Base-by-base conservation (phyloP, 495 filamentous ascomycete genomes). In the Usnea hakonensis region DNA sequence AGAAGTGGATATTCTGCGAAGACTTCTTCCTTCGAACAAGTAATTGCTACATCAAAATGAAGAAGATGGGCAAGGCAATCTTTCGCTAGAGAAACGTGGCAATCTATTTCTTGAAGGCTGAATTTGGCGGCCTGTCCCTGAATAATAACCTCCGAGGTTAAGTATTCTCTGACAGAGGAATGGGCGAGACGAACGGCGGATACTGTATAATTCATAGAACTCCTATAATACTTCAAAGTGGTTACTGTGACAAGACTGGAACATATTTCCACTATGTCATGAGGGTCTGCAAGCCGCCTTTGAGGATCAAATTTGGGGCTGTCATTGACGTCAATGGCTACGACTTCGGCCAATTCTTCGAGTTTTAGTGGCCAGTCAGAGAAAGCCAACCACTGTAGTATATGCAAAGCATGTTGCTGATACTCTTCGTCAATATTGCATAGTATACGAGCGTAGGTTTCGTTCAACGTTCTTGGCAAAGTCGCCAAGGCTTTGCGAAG, bases 381-480 rank as follows among this genome's bases (percentile, higher is more conserved):
- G 58, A 57, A 71, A 5, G 67, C 55, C 35, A 77, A 55, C 60
- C 70, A 76, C 41, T 73, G 71, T 0, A 78, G 61, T 35, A 71
- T 55, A 37, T 55, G 69, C 10, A 69, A 58, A 11, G 70, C 69
- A 37, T 66, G 7, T 10, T 67, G 30, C 10, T 58, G 53, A 46
- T 69, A 48, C 5, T 57, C 40, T 16, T 65, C 54, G 35, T 64
- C 48, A n/a, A 78, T 77, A 11, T 50, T 68, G 35, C 16, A 10
- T 19, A 79, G 61, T n/a, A 76, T 74, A 9, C 73, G 65, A 16
- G 58, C 56, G 44, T 78, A 79, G 50, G 72, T 77, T 35, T 72
- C 70, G 64, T 77, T 60, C 2, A 79, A 61, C n/a, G 64, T 69
- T 30, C 46, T 50, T 8, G 77, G 77, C 11, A 79, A 66, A 46